Evolutionary conservation across 2,329 filamentous ascomycete species (phyloP).

Genomic region (Monosporascus sp.): DNA sequence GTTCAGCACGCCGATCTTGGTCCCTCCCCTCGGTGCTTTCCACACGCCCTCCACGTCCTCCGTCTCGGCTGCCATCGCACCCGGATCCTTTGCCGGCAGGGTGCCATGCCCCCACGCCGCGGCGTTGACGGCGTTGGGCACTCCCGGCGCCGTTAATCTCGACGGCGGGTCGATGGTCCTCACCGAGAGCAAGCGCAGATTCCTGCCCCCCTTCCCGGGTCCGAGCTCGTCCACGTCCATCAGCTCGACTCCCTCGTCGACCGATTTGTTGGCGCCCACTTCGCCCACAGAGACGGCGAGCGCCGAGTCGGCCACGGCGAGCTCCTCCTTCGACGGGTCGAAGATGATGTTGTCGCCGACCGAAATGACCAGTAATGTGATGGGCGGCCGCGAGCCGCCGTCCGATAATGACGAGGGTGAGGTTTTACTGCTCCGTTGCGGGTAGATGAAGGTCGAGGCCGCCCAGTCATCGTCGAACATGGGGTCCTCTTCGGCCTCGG

Average conservation of each 20-base stretch:
- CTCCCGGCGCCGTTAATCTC: slow-evolving; percentile 65
- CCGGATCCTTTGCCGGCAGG: slow-evolving; percentile 34
- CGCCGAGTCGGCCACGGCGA: slow-evolving; percentile 86
- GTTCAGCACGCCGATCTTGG: slow-evolving; percentile 68
- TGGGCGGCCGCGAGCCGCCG: slow-evolving; percentile 59
- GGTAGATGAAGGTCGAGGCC: slow-evolving; percentile 72
- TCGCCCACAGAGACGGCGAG: slow-evolving; percentile 77
- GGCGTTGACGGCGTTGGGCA: slow-evolving; percentile 59
- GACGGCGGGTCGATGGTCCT: slow-evolving; percentile 72
- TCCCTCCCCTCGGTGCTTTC: slow-evolving; percentile 78
- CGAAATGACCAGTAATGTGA: slow-evolving; percentile 85
- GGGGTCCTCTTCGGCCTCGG: slow-evolving; percentile 89
- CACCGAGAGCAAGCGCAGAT: slow-evolving; percentile 61
- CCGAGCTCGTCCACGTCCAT: slow-evolving; percentile 31
- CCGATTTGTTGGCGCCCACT: slow-evolving; percentile 13
- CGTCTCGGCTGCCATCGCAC: slow-evolving; percentile 43
- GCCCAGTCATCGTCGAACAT: slow-evolving; percentile 99
- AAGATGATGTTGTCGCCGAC: slow-evolving; percentile 88
- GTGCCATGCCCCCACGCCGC: slow-evolving; percentile 39
- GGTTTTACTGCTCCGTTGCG: slow-evolving; percentile 32
- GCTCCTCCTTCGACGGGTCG: slow-evolving; percentile 85
- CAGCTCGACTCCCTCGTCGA: slow-evolving; percentile 11
- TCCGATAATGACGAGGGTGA: slow-evolving; percentile 1
- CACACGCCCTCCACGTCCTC: slow-evolving; percentile 69
- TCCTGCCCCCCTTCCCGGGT: slow-evolving; percentile 21